A percentile compares a stretch with the other conserved stretches of the same genome.
phyloP scores from a whole-genome alignment of 2,329 filamentous ascomycete species.

The Sclerotinia nivalis region DNA sequence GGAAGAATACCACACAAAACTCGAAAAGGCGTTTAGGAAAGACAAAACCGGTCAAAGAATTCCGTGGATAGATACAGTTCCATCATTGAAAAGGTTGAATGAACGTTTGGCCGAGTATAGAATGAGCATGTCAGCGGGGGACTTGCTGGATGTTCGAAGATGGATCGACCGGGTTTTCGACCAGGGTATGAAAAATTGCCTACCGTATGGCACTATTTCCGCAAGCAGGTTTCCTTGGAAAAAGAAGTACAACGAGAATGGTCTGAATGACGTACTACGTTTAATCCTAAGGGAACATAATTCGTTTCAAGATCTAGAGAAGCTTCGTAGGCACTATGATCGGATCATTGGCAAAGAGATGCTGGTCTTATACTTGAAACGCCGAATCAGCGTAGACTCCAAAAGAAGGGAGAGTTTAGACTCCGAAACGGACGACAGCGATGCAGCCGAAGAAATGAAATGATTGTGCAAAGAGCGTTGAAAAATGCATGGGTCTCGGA shows the following conservation, averaged over 20 bases:
- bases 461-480: not conserved
- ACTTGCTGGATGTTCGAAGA: not conserved
- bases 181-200: not conserved
- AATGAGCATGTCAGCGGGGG: not conserved
- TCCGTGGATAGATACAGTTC: not conserved
- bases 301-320: not conserved
- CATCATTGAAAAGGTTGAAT: not conserved
- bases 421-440: no score
- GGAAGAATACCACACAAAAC: not conserved
- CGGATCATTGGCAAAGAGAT: not conserved
- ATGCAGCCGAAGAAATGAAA: no score
- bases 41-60: no score
- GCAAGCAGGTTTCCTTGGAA: not conserved
- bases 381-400: no score
- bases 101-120: not conserved
- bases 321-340: not conserved
- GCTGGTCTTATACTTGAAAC: not conserved
- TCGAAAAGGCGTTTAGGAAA: not conserved
- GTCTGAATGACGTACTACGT: not conserved
- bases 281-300: not conserved
- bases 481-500: not conserved
- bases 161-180: conserved; percentile 1
- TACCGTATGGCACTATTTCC: not conserved
- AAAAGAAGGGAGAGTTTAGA: no score
- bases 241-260: not conserved